A percentile compares a stretch with the other conserved stretches of the same genome.
phyloP scores from a whole-genome alignment of 2,329 filamentous ascomycete genomes.

The Elsinoe australis region DNA sequence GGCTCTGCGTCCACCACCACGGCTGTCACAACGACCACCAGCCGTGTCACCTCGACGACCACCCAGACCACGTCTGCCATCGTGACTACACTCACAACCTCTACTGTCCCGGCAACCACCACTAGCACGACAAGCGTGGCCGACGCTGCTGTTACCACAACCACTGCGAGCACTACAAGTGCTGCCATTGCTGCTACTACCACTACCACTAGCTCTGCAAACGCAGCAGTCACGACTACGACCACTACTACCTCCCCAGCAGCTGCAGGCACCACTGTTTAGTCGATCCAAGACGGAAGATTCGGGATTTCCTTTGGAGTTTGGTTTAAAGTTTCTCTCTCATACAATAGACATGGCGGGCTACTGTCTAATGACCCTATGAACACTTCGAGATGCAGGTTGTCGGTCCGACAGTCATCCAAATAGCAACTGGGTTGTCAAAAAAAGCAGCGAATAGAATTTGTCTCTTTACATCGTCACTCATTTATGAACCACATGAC shows the following conservation, averaged over 20 bases:
- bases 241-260: neutral
- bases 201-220: neutral
- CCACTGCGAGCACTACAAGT: too few species aligned
- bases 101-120: neutral
- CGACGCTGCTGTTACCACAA: too few species aligned
- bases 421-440: too few species aligned
- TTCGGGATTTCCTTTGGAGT: neutral
- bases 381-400: neutral
- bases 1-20: neutral
- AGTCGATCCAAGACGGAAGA: neutral
- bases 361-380: neutral
- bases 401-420: conserved; percentile 10
- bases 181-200: too few species aligned
- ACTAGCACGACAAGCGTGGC: neutral
- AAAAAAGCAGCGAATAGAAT: conserved; percentile 1
- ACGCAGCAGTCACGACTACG: neutral
- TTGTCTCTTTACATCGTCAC: neutral
- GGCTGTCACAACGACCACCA: neutral
- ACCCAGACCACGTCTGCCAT: neutral
- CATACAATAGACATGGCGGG: neutral
- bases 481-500: neutral
- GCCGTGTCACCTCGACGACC: neutral
- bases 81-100: neutral
- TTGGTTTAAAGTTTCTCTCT: neutral
- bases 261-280: neutral